Base-by-base conservation (phyloP, 768 basidiomycete genomes). In the Boletus reticuloceps region DNA sequence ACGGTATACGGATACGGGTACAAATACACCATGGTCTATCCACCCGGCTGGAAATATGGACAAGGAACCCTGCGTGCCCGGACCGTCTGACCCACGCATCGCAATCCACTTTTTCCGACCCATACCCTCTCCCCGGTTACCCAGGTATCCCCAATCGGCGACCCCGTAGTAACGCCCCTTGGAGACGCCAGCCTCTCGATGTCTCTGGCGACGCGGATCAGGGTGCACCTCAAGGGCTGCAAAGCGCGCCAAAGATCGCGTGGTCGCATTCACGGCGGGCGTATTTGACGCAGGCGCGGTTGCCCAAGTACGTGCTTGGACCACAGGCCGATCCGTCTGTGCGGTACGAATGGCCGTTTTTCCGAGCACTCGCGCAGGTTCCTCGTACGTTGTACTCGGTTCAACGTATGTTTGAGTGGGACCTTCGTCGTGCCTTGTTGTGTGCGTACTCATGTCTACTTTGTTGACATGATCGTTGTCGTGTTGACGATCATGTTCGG, bases 271-370 rank as follows among this genome's bases (percentile, higher is more conserved):
- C 54, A 12, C 47, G 59, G 36, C 37, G 32, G 42, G 2, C 19
- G 16, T 63, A 56, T 46, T 36, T 63, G n/a, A 42, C 19, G 3
- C 47, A 46, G 25, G 22, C 27, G n/a, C 63, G 61, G 62, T 8
- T 63, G 37, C 58, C 58, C 6, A 16, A 19, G 17, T 63, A 59
- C 29, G n/a, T 14, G 11, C 19, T 63, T 16, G 56, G 27, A 17
- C 7, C 37, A 8, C 48, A 42, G 36, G 39, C 58, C 38, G 36
- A 58, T 36, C 14, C 5, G 16, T 36, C 22, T 4, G 22, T n/a
- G n/a, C n/a, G n/a, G n/a, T n/a, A n/a, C n/a, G n/a, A n/a, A n/a
- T n/a, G 61, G 61, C 56, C 50, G 37, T 19, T 17, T 37, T 19
- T 58, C 34, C 49, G 16, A 1, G 43, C 5, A 7, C 54, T 62